These are phyloP conservation scores for Termitomyces sp. DNA, from an alignment of 768 basidiomycete species.

Conservation along the genomic window DNA sequence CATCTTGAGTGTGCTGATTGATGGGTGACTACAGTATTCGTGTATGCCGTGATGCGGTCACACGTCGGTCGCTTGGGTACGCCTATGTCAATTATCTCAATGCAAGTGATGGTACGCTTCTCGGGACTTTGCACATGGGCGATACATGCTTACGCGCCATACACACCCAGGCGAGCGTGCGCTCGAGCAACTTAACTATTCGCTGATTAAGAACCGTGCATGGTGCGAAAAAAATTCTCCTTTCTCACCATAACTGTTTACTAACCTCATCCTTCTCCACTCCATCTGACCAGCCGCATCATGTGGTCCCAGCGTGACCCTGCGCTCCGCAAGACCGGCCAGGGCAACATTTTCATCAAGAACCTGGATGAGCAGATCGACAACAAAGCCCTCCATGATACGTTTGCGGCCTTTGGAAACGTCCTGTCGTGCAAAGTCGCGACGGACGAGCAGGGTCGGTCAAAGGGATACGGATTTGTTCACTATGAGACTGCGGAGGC, in stretches of 20 bases:
- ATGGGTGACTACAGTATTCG: too few species aligned
- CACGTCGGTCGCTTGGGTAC: constrained; percentile 98
- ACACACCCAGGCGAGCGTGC: constrained; percentile 84
- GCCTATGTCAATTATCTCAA: constrained; percentile 99
- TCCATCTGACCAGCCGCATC: constrained; percentile 67
- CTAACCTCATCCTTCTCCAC: too few species aligned
- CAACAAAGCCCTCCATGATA: constrained; percentile 99
- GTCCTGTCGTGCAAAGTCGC: constrained; percentile 99
- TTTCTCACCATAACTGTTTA: constrained; percentile 8
- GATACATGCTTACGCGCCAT: too few species aligned
- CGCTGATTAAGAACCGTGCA: constrained; percentile 95
- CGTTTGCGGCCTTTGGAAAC: constrained; percentile 98
- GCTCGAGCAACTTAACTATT: constrained; percentile 98
- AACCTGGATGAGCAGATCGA: constrained; percentile 96
- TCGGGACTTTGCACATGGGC: too few species aligned
- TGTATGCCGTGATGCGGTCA: constrained; percentile 99
- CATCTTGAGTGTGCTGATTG: background rate
- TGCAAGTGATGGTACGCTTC: constrained; percentile 58
- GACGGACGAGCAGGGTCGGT: constrained; percentile 90
- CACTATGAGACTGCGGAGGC: constrained; percentile 98
- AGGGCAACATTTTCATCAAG: constrained; percentile 99
- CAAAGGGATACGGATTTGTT: constrained; percentile 97
- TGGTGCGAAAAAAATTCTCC: constrained; percentile 56
- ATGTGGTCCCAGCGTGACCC: constrained; percentile 99
- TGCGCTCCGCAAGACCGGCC: constrained; percentile 97